Percentiles rank a stretch among this genome's conserved stretches.
phyloP scores from a whole-genome alignment of 768 basidiomycete genomes.

The Kwoniella dejecticola region DNA sequence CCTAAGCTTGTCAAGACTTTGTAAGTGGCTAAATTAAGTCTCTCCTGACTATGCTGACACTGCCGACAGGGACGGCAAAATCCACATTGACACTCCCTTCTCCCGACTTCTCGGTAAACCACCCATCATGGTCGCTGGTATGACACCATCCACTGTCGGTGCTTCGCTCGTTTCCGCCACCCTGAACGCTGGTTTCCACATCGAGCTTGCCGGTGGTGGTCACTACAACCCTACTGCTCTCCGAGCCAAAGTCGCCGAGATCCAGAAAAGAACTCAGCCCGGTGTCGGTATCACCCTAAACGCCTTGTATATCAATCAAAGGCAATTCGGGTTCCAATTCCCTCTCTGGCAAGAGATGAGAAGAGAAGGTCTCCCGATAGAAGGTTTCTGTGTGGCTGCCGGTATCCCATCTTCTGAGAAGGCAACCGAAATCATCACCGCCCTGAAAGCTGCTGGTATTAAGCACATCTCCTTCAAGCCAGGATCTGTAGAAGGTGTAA shows the following conservation, averaged over 20 bases:
- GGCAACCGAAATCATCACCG: conserved; percentile 91
- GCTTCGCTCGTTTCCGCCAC: conserved; percentile 92
- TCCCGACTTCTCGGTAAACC: conserved; percentile 94
- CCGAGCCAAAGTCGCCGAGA: conserved; percentile 87
- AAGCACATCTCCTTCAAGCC: conserved; percentile 98
- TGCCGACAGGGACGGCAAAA: conserved; percentile 75
- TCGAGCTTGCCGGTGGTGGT: conserved; percentile 96
- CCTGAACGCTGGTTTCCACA: conserved; percentile 88
- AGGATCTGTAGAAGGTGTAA: conserved; percentile 94
- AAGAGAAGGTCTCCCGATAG: conserved; percentile 88
- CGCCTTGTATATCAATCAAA: conserved; percentile 95
- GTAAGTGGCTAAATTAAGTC: conserved; percentile 58
- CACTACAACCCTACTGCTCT: conserved; percentile 91
- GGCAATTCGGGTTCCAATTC: conserved; percentile 94
- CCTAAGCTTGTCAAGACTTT: conserved; percentile 85
- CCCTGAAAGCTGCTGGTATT: conserved; percentile 78
- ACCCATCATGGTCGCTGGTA: conserved; percentile 98
- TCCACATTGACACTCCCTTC: conserved; percentile 94
- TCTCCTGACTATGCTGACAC: conserved; percentile 14
- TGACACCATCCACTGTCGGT: conserved; percentile 97
- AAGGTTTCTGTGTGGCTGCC: conserved; percentile 99
- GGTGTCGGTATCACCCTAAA: conserved; percentile 94
- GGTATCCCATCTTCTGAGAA: conserved; percentile 97
- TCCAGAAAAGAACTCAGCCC: conserved; percentile 76
- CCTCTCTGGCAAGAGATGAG: conserved; percentile 98